These are phyloP conservation scores for Podaxis sp. DNA, from an alignment of 768 basidiomycete genomes.

Conservation along the genomic window DNA sequence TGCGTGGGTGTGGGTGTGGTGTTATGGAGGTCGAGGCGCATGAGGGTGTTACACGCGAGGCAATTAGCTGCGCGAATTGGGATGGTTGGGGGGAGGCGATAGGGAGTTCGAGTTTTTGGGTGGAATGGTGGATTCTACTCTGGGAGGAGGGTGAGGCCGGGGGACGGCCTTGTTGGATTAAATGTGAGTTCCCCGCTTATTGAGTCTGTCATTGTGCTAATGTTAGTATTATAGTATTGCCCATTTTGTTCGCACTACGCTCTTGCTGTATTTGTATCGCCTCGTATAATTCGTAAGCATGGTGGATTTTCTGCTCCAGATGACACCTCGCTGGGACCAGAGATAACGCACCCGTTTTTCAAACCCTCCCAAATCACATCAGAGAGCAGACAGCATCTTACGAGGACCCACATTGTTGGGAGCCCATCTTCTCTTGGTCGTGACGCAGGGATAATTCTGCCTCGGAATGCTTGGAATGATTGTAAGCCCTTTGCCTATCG, in stretches of 20 bases:
- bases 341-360: too few species aligned
- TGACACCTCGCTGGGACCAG: neutral
- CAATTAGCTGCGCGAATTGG: slow-evolving; percentile 89
- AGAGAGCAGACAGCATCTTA: too few species aligned
- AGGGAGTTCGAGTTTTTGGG: neutral
- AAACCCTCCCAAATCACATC: too few species aligned
- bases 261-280: neutral
- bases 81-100: slow-evolving; percentile 29
- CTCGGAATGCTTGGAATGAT: too few species aligned
- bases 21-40: slow-evolving; percentile 48
- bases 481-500: too few species aligned
- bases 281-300: neutral
- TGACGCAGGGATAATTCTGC: too few species aligned
- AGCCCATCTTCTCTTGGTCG: too few species aligned
- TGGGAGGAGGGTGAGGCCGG: neutral
- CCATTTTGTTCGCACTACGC: neutral
- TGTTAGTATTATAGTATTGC: neutral
- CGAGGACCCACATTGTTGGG: too few species aligned
- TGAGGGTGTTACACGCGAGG: slow-evolving; percentile 56
- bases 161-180: neutral
- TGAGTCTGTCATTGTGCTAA: neutral
- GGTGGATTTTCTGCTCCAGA: neutral
- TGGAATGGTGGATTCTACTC: neutral
- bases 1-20: slow-evolving; percentile 60
- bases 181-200: neutral